phyloP scores from a whole-genome alignment of 2,329 filamentous ascomycete species.

The Colletotrichum sojae region DNA sequence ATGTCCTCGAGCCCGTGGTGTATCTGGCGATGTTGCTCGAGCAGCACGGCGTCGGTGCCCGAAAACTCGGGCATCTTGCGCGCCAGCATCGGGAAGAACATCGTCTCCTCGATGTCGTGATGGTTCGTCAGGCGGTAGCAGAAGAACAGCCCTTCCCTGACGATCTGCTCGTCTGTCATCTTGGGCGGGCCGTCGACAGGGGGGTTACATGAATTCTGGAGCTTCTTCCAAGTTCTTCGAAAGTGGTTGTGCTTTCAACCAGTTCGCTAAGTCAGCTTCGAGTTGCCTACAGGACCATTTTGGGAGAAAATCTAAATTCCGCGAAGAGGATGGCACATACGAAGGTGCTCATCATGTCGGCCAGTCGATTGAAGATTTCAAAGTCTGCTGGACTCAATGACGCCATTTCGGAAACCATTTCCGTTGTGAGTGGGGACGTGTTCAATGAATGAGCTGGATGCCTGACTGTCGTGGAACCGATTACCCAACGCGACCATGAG shows the following conservation, averaged over 20 bases:
- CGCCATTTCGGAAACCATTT: slow-evolving; percentile 55
- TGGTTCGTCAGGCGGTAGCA: slow-evolving; percentile 78
- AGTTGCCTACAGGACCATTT: too few relatives aligned
- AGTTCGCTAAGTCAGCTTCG: too few relatives aligned
- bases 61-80: slow-evolving; percentile 84
- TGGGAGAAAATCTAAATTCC: background rate
- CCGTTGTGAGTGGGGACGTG: too few relatives aligned
- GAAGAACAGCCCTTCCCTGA: slow-evolving; percentile 77
- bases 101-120: slow-evolving; percentile 85
- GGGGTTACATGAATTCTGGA: slow-evolving; percentile 72
- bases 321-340: slow-evolving; percentile 59
- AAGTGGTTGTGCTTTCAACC: slow-evolving; percentile 78
- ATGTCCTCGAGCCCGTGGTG: slow-evolving; percentile 80
- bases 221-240: slow-evolving; percentile 80
- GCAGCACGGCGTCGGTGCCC: slow-evolving; percentile 65
- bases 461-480: too few relatives aligned
- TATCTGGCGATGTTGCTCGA: slow-evolving; percentile 83
- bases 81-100: slow-evolving; percentile 85
- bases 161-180: slow-evolving; percentile 77
- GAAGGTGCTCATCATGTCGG: slow-evolving; percentile 81
- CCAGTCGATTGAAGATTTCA: slow-evolving; percentile 76
- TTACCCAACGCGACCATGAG: too few relatives aligned
- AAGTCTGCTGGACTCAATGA: slow-evolving; percentile 78
- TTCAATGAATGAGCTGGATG: too few relatives aligned
- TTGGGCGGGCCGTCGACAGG: slow-evolving; percentile 60